A percentile compares a stretch with the other conserved stretches of the same genome.
Conservation (phyloP, 164 flowering plant species). For the Magnolia sinica region DNA sequence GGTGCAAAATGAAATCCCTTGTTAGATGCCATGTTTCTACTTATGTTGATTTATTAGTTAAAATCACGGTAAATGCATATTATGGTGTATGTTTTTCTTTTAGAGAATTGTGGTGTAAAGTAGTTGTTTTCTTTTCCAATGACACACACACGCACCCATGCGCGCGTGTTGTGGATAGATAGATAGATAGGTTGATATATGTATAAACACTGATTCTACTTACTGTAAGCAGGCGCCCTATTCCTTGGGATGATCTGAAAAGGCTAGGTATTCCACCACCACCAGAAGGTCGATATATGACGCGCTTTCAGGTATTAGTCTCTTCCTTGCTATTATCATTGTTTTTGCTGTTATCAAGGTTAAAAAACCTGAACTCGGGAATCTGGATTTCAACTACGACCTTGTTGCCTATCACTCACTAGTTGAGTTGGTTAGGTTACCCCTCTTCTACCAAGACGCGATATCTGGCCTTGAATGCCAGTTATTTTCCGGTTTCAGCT, state of each 20-base stretch:
- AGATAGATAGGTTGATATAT: no score
- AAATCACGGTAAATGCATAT: no score
- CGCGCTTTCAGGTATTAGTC: conserved; percentile 67
- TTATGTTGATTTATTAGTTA: no score
- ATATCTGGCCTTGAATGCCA: background rate
- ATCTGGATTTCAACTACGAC: no score
- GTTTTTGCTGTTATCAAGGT: background rate
- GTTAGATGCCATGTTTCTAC: no score
- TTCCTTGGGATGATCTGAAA: conserved; percentile 74
- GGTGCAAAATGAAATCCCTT: no score
- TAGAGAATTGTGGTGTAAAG: no score
- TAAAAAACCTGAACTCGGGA: background rate
- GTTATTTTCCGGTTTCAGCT: background rate
- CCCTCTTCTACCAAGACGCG: no score
- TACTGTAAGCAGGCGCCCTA: conserved; percentile 53
- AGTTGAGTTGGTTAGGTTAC: background rate
- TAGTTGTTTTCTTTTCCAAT: background rate
- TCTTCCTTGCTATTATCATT: background rate
- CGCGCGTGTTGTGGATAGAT: no score
- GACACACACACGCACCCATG: no score
- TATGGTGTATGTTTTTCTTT: no score
- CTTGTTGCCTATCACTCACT: background rate
- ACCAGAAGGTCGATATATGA: conserved; percentile 90
- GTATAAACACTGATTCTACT: background rate
- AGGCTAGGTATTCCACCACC: conserved; percentile 91